Conservation (phyloP, 192 early-diverging fungal genomes). For the Phycomyces nitens region DNA sequence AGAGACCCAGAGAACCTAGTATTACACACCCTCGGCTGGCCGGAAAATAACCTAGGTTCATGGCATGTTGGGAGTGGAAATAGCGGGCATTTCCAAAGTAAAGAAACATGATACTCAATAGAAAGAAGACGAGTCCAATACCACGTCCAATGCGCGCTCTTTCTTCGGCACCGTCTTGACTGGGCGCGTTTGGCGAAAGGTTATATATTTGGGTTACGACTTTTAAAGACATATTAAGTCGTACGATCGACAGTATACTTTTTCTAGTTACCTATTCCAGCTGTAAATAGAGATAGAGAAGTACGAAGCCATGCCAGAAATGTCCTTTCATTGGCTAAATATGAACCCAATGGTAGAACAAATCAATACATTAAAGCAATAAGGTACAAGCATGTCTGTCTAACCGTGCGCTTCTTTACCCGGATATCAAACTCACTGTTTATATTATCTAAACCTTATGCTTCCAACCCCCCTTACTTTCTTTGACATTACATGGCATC, state of each 20-base stretch:
- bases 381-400: neutral
- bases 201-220: slow-evolving; percentile 70
- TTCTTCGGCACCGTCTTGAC: no score
- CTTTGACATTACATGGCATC: neutral
- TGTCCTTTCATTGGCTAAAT: slow-evolving; percentile 69
- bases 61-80: slow-evolving; percentile 62
- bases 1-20: slow-evolving; percentile 34
- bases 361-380: neutral
- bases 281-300: slow-evolving; percentile 65
- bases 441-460: neutral
- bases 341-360: neutral
- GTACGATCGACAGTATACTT: neutral
- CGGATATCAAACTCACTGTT: neutral
- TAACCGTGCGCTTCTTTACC: no score
- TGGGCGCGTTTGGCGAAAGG: slow-evolving; percentile 12
- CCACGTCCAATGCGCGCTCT: slow-evolving; percentile 33
- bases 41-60: slow-evolving; percentile 65
- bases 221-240: slow-evolving; percentile 10
- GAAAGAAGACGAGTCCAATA: slow-evolving; percentile 52
- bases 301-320: slow-evolving; percentile 75
- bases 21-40: slow-evolving; percentile 59
- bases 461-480: neutral
- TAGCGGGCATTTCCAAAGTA: slow-evolving; percentile 63
- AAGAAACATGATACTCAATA: slow-evolving; percentile 59
- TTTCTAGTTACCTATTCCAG: slow-evolving; percentile 50